These are phyloP conservation scores for Phytophthora tentaculata DNA, from an alignment of 352 stramenopile species.

Conservation along the genomic window DNA sequence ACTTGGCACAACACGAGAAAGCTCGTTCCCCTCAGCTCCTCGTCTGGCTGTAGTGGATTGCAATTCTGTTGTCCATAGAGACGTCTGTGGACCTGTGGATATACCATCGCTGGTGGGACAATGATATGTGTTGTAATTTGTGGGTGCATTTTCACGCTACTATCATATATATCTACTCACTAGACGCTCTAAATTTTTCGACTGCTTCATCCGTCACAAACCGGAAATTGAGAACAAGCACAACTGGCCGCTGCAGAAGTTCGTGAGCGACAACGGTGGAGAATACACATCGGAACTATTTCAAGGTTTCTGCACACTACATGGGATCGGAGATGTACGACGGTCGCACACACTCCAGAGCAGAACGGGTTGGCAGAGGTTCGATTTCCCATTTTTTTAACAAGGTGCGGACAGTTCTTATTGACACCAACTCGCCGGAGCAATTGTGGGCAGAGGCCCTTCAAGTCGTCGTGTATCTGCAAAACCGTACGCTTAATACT, in stretches of 20 bases:
- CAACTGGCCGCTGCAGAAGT: background rate
- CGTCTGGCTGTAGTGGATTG: background rate
- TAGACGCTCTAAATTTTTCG: background rate
- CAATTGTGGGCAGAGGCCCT: constrained; percentile 14
- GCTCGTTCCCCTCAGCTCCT: too few species aligned
- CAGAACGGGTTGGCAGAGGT: constrained; percentile 7
- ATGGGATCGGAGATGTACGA: background rate
- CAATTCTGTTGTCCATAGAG: background rate
- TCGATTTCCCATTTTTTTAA: background rate
- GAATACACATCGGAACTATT: constrained; percentile 1
- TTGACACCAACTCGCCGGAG: constrained; percentile 1
- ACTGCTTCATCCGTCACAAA: background rate
- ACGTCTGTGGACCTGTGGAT: background rate
- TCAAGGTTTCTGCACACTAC: background rate
- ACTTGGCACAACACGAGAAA: too few species aligned
- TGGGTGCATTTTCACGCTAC: constrained; percentile 3
- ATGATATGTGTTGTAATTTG: background rate
- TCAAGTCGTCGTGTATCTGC: constrained; percentile 1
- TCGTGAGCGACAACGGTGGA: constrained; percentile 5
- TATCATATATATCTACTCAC: constrained; percentile 1
- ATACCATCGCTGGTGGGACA: too few species aligned
- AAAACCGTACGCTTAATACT: constrained; percentile 12
- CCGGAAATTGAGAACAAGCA: constrained; percentile 5
- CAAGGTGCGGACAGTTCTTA: constrained; percentile 7
- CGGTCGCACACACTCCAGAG: constrained; percentile 2